A percentile compares a stretch with the other conserved stretches of the same genome.
Evolutionary conservation across 2,329 filamentous ascomycete species (phyloP).

Genomic region (Fusarium denticulatum): DNA sequence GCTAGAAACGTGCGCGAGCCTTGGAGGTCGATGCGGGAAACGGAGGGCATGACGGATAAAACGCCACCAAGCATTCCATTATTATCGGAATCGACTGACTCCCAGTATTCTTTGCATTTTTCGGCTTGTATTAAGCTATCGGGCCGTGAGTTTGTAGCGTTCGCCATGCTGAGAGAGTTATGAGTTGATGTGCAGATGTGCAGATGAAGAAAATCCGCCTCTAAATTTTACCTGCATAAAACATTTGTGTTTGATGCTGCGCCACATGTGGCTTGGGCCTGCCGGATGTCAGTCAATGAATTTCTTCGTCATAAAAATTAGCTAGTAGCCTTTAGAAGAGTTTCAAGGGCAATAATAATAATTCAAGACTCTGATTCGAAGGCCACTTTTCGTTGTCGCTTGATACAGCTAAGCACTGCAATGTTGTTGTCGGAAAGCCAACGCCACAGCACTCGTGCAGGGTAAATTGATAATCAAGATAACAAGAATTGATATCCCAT

Average conservation of each 20-base stretch:
- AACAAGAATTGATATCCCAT: background rate
- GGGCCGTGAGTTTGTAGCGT: background rate
- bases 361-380: accelerated
- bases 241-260: background rate
- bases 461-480: background rate
- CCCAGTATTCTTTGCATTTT: slow-evolving; percentile 59
- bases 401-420: accelerated
- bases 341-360: accelerated
- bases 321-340: accelerated
- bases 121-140: slow-evolving; percentile 49
- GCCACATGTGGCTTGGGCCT: background rate
- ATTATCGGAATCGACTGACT: slow-evolving; percentile 54
- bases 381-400: accelerated
- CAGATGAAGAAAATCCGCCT: background rate
- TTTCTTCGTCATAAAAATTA: accelerated
- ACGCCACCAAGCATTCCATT: slow-evolving; percentile 90
- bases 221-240: background rate
- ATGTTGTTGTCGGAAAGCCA: accelerated
- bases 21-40: slow-evolving; percentile 74
- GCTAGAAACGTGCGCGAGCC: slow-evolving; percentile 75
- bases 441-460: background rate
- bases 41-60: slow-evolving; percentile 72
- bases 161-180: slow-evolving; percentile 1
- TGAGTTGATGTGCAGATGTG: background rate
- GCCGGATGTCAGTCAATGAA: accelerated